These are phyloP conservation scores for Eutypa lata DNA, from an alignment of 2,329 filamentous ascomycete species.

Conservation along the genomic window DNA sequence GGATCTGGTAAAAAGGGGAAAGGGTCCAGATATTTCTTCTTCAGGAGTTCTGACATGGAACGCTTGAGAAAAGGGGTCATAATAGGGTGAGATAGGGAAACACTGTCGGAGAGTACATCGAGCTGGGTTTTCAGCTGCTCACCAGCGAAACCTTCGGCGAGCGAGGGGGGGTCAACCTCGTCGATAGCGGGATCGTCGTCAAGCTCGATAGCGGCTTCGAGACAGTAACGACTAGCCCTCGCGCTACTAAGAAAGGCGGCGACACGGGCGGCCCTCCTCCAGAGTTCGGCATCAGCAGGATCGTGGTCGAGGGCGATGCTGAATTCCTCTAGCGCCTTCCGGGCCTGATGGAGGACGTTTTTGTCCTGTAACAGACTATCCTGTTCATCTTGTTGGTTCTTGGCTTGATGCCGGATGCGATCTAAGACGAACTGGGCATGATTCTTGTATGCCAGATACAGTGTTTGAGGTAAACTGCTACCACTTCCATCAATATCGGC, in stretches of 20 bases:
- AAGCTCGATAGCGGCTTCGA: constrained; percentile 64
- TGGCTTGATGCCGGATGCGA: constrained; percentile 53
- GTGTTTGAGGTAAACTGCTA: constrained; percentile 80
- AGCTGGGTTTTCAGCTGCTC: constrained; percentile 58
- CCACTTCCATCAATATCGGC: constrained; percentile 70
- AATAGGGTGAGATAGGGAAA: constrained; percentile 57
- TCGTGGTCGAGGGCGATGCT: constrained; percentile 60
- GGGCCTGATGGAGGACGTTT: constrained; percentile 35
- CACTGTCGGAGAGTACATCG: constrained; percentile 49
- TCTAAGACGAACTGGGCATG: constrained; percentile 91
- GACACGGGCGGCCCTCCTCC: constrained; percentile 58
- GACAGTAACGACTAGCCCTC: constrained; percentile 57
- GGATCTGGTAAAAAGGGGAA: constrained; percentile 60
- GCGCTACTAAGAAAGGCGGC: constrained; percentile 55
- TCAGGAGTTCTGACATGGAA: constrained; percentile 48
- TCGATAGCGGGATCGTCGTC: constrained; percentile 63
- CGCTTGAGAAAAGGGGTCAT: constrained; percentile 56
- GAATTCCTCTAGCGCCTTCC: constrained; percentile 54
- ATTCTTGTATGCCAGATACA: constrained; percentile 95
- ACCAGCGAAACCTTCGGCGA: constrained; percentile 62
- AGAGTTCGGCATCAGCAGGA: constrained; percentile 65
- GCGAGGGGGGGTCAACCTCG: constrained; percentile 60
- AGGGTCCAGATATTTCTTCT: constrained; percentile 56
- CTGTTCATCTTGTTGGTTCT: constrained; percentile 22
- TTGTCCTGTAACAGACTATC: constrained; percentile 34